Conservation (phyloP, 306 rosid species). For the Inga leiocalycina region DNA sequence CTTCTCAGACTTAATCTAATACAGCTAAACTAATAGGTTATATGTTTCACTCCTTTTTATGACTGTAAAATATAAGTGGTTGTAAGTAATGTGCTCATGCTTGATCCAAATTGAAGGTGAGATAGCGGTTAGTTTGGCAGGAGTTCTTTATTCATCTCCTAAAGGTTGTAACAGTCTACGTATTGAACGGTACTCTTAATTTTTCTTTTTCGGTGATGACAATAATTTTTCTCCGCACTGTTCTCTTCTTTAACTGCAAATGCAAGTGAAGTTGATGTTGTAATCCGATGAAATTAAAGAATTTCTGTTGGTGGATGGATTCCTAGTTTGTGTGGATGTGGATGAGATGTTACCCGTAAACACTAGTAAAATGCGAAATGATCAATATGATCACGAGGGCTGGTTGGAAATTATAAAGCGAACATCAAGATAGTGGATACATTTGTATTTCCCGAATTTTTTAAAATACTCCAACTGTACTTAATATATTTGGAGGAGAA, state of each 20-base stretch:
- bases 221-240: neutral
- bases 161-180: neutral
- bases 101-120: neutral
- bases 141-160: conserved; percentile 3
- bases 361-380: neutral
- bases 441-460: neutral
- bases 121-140: conserved; percentile 9
- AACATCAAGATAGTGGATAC: neutral
- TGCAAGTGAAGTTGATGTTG: conserved; percentile 1
- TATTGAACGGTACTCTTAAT: neutral
- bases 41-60: neutral
- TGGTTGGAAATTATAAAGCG: neutral
- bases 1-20: conserved; percentile 21
- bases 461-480: neutral
- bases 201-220: neutral
- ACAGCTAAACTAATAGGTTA: neutral
- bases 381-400: neutral
- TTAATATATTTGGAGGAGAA: too few relatives aligned
- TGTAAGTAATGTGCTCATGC: conserved; percentile 21
- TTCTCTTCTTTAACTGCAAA: neutral
- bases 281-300: neutral
- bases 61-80: conserved; percentile 23
- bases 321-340: neutral
- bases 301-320: neutral
- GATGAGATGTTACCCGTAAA: neutral